These are phyloP conservation scores for Dendrobium catenatum DNA, from an alignment of 106 monocot genomes.

Conservation along the genomic window DNA sequence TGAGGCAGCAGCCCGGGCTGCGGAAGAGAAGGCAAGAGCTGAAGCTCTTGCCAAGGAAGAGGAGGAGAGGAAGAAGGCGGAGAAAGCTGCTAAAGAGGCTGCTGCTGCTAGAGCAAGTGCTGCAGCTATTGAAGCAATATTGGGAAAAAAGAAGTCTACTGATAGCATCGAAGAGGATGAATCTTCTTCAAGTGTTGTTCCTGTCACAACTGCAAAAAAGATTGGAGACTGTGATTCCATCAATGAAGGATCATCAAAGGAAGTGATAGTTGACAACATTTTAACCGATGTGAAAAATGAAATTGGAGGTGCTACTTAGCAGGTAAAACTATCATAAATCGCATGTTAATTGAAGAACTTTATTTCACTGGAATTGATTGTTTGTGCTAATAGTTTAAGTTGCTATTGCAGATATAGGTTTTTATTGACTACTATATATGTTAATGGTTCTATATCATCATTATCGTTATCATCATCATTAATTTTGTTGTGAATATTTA, in stretches of 20 bases:
- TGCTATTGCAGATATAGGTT: background rate
- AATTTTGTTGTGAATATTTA: background rate
- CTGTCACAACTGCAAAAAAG: slow-evolving; percentile 5
- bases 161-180: slow-evolving; percentile 28
- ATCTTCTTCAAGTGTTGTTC: background rate
- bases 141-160: slow-evolving; percentile 34
- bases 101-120: slow-evolving; percentile 65
- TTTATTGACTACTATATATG: background rate
- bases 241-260: background rate
- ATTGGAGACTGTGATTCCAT: no score
- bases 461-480: background rate
- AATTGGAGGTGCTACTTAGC: slow-evolving; percentile 6
- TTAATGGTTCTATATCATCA: background rate
- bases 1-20: slow-evolving; percentile 64
- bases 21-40: slow-evolving; percentile 78
- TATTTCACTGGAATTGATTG: background rate
- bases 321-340: slow-evolving; percentile 14
- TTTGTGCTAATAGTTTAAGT: background rate
- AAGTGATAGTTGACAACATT: background rate
- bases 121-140: slow-evolving; percentile 71
- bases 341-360: background rate
- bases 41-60: slow-evolving; percentile 76
- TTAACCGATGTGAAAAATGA: background rate
- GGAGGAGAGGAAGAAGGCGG: slow-evolving; percentile 80
- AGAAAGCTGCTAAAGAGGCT: slow-evolving; percentile 65